Conservation (phyloP, 768 basidiomycete genomes). For the Pisolithus sp. region DNA sequence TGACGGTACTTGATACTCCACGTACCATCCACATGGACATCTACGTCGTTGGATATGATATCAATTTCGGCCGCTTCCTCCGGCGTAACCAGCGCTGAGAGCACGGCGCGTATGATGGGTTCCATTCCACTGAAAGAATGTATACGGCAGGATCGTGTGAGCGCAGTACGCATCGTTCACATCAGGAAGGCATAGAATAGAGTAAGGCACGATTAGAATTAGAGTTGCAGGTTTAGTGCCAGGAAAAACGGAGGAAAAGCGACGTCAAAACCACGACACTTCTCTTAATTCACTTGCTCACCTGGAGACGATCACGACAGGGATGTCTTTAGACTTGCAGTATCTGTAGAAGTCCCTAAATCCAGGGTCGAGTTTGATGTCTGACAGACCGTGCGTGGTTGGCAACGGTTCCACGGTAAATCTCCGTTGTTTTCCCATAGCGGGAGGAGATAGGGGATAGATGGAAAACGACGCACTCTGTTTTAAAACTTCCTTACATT, state of each 20-base stretch:
- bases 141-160: not conserved
- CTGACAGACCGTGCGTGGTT: constrained; percentile 32
- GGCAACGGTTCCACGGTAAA: not conserved
- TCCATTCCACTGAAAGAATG: constrained; percentile 70
- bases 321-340: constrained; percentile 76
- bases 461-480: constrained; percentile 44
- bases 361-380: constrained; percentile 80
- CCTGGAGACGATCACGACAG: constrained; percentile 93
- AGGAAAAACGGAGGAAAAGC: not conserved
- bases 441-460: not conserved
- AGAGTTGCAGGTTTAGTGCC: not conserved
- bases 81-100: constrained; percentile 67
- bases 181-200: not conserved
- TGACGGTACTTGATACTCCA: constrained; percentile 88
- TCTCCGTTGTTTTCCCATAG: not conserved
- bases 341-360: constrained; percentile 85
- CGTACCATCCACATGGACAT: constrained; percentile 52
- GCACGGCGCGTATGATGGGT: constrained; percentile 85
- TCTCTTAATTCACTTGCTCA: constrained; percentile 23
- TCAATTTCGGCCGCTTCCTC: constrained; percentile 71
- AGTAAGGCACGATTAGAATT: constrained; percentile 3
- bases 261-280: not conserved
- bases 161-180: not conserved
- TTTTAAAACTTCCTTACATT: constrained; percentile 71
- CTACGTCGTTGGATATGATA: constrained; percentile 91